Percentiles rank a stretch among this genome's conserved stretches.
Conservation (phyloP, 768 basidiomycete genomes). For the Cyclocybe aegerita region DNA sequence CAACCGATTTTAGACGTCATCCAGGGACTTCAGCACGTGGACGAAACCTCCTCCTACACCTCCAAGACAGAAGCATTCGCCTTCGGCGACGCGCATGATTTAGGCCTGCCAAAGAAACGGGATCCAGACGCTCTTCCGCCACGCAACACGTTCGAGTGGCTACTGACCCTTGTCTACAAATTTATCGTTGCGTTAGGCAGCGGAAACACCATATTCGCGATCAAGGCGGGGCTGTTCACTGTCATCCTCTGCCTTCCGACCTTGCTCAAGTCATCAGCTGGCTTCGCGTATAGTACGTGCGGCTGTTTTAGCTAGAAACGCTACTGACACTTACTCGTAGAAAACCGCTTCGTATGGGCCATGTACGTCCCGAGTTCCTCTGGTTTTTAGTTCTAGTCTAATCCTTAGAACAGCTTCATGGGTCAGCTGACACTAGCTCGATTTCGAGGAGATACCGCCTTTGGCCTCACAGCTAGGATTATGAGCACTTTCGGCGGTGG, state of each 20-base stretch:
- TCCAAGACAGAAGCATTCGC: not conserved
- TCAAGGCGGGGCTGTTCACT: conserved; percentile 71
- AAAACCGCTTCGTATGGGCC: conserved; percentile 68
- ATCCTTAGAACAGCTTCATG: conserved; percentile 54
- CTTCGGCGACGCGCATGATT: conserved; percentile 33
- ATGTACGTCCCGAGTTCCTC: conserved; percentile 42
- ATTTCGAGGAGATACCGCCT: conserved; percentile 75
- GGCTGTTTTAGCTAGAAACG: not conserved
- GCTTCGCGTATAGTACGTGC: conserved; percentile 32
- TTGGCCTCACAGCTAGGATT: conserved; percentile 61
- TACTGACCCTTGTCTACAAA: conserved; percentile 46
- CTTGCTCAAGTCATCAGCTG: conserved; percentile 53
- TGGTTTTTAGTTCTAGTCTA: not conserved
- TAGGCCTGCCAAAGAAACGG: conserved; percentile 55
- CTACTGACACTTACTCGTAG: conserved; percentile 26
- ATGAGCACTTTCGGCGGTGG: conserved; percentile 67
- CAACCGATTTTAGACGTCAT: conserved; percentile 37
- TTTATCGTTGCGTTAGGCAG: conserved; percentile 37
- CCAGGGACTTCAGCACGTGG: conserved; percentile 49
- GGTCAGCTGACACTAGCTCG: conserved; percentile 70
- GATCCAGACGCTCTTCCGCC: conserved; percentile 81
- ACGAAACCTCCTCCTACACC: not conserved
- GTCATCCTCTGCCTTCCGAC: conserved; percentile 57
- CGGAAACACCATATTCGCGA: conserved; percentile 66
- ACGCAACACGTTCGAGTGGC: conserved; percentile 51